Base-by-base conservation (phyloP, 1,139 yeast genomes). In the Yamadazyma dendronema region DNA sequence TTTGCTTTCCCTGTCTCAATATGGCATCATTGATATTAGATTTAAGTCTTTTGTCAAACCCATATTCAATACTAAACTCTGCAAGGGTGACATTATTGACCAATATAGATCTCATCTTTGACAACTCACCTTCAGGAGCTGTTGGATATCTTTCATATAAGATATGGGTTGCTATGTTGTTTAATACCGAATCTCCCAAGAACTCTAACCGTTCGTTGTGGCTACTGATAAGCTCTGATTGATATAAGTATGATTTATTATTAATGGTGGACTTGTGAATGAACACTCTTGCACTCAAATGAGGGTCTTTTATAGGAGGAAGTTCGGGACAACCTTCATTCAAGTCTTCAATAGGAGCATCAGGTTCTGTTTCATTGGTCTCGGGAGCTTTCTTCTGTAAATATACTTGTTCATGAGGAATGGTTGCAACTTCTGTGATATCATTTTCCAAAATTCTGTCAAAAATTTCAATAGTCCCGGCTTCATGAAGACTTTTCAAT, bases 141-240 rank as follows among this genome's bases (percentile, higher is more conserved):
- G 72, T 64, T 0, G 95, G 92, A 50, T 83, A 84, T 41, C 75
- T 62, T 24, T 74, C 69, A 52, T 74, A 88, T 14, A 88, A 69
- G 34, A 88, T 71, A 44, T 77, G 66, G 0, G 97, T 84, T 34
- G 86, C 81, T 31, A 84, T 67, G 42, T 77, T 77, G 53, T 89
- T 87, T 46, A 92, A 66, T 14, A 89, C 78, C 0, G 97, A 82
- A 61, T 94, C 99, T 15, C 99, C 99, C 30, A 89, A 64, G 55
- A 89, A 94, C 61, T 94, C 99, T 28, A 92, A 68, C 37, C 98
- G 72, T 65, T 94, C 98, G 58, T 92, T 89, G 53, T 89, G 92
- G 2, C 80, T 64, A 33, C 73, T 67, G 17, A 84, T 66, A 39
- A 77, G 67, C 45, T 84, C 92, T 2, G 67, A 61, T 36, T 72